Evolutionary conservation across 441 rosid species (phyloP), one percentile per base, ranked within the genome.

Genomic region (Metrosideros polymorpha): DNA sequence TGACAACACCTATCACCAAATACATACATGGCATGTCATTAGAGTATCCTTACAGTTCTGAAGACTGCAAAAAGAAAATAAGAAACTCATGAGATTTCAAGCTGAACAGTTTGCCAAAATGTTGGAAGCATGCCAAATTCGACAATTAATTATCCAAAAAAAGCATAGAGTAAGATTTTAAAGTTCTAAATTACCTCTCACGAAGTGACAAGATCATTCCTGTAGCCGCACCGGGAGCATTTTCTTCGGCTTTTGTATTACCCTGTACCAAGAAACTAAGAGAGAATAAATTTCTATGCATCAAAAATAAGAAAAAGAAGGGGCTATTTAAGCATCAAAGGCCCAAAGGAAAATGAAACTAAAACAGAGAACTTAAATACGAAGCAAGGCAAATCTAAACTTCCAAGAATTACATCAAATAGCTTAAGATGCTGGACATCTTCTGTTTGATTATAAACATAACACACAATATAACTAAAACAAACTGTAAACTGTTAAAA

Each of bases 161-260:
- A 66, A 66, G 13, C 47, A 66, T 35, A 35, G 45, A 66, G 45
- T 0, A 66, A 35, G 79, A 66, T 84, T 76, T 77, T 86, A 82
- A 18, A 59, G 24, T 15, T 39, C 82, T 57, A 19, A 66, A 49
- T 56, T 90, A 98, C 99, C 99, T 96, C 93, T 93, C 98, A 76
- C 98, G 96, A 85, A 96, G 98, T 52, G 96, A 89, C 91, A 98
- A 90, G 90, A 96, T 96, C 99, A 95, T 96, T 45, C 95, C 96
- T 50, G 97, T 94, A 39, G 96, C 92, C 55, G 92, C 96, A 88
- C 97, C 97, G 27, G 95, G 95, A 24, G 97, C 94, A 82, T 98
- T 95, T 91, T 98, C 99, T 89, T 96, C 99, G 45, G 91, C 92
- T 87, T 95, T 94, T 18, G 91, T 79, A 55, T 89, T 94, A 55